These are phyloP conservation scores for Podospora bellae-mahoneyi DNA, from an alignment of 495 filamentous ascomycete species.

Conservation along the genomic window DNA sequence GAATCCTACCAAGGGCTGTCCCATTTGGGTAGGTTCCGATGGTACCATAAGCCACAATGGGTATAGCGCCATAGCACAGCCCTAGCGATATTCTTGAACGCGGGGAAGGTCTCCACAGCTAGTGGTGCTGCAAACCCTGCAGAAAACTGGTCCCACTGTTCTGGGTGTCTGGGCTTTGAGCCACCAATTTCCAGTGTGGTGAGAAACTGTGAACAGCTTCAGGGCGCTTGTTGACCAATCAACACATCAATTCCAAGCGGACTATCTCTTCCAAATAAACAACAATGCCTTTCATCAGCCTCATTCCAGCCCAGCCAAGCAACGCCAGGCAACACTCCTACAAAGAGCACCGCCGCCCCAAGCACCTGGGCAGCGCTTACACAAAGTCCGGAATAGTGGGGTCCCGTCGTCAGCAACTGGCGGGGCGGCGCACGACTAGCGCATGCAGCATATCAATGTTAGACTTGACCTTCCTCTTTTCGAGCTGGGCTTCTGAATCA, in stretches of 20 bases:
- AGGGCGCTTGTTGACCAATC: not conserved
- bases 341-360: not conserved
- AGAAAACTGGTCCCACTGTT: not conserved
- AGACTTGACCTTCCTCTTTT: not conserved
- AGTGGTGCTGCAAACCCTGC: not conserved
- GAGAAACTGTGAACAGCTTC: not conserved
- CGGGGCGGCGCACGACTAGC: not conserved
- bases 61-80: not conserved
- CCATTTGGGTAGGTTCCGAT: not conserved
- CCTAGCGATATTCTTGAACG: not conserved
- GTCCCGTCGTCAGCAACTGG: not conserved
- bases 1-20: not conserved
- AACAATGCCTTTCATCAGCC: not conserved
- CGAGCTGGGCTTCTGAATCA: not conserved
- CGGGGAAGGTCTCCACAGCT: not conserved
- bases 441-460: not conserved
- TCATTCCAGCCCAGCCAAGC: not conserved
- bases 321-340: not conserved
- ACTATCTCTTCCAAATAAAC: not conserved
- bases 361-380: not conserved
- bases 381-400: not conserved
- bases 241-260: not conserved
- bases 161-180: not conserved
- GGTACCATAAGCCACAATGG: not conserved
- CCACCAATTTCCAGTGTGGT: not conserved